Conservation (phyloP, 495 filamentous ascomycete species). For the Aspergillus indologenus region DNA sequence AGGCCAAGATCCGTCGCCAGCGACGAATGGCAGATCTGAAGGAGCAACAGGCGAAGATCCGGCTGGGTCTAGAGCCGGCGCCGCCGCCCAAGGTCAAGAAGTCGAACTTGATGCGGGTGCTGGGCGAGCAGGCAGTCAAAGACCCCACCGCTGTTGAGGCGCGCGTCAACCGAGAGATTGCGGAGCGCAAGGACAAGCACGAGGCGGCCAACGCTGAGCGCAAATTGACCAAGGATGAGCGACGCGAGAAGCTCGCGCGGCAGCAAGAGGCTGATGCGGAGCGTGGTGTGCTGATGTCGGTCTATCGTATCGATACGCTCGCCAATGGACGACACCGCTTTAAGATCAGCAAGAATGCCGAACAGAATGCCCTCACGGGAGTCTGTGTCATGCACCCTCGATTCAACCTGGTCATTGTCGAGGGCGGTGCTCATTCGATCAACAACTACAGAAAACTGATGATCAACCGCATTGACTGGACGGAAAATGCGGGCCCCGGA, state of each 20-base stretch:
- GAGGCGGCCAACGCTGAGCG: slow-evolving; percentile 77
- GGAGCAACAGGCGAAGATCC: slow-evolving; percentile 93
- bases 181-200: slow-evolving; percentile 75
- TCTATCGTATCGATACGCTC: slow-evolving; percentile 85
- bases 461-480: slow-evolving; percentile 92
- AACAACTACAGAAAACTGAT: slow-evolving; percentile 84
- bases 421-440: slow-evolving; percentile 80
- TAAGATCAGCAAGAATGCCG: slow-evolving; percentile 87
- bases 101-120: slow-evolving; percentile 91
- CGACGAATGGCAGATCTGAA: slow-evolving; percentile 88
- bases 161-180: slow-evolving; percentile 85
- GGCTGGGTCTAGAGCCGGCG: slow-evolving; percentile 82
- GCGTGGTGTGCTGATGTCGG: slow-evolving; percentile 76
- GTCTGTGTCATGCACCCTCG: slow-evolving; percentile 85
- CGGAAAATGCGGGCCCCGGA: slow-evolving; percentile 73
- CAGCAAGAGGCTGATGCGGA: slow-evolving; percentile 88
- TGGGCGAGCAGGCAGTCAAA: slow-evolving; percentile 96
- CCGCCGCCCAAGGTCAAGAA: slow-evolving; percentile 94
- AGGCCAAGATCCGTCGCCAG: slow-evolving; percentile 86
- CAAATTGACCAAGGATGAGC: slow-evolving; percentile 86
- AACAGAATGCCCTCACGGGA: slow-evolving; percentile 80
- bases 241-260: slow-evolving; percentile 73
- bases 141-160: slow-evolving; percentile 97
- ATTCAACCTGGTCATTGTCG: slow-evolving; percentile 84
- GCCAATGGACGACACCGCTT: slow-evolving; percentile 89